Conservation (phyloP, 169 alveolate genomes). For the Babesia ovata region DNA sequence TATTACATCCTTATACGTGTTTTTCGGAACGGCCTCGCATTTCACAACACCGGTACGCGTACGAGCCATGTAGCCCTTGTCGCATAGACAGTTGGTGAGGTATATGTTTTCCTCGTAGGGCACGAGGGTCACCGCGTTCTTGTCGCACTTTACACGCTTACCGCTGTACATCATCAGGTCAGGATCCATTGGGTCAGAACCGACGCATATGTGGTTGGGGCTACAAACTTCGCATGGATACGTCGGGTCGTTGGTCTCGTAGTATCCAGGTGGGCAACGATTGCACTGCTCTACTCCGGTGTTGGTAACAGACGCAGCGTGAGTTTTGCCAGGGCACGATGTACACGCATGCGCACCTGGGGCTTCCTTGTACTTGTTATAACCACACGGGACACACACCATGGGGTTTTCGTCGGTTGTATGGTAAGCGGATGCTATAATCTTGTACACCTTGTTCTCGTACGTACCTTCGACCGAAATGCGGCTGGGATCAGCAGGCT, state of each 20-base stretch:
- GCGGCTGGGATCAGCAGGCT: slow-evolving; percentile 27
- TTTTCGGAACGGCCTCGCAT: slow-evolving; percentile 53
- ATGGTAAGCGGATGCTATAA: not conserved
- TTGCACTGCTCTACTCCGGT: slow-evolving; percentile 41
- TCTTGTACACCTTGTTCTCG: not conserved
- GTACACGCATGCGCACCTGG: slow-evolving; percentile 15
- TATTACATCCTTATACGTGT: slow-evolving; percentile 58
- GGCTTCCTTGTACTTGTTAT: slow-evolving; percentile 37
- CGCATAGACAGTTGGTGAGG: slow-evolving; percentile 73
- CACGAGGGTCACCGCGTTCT: slow-evolving; percentile 66
- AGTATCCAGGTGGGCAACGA: slow-evolving; percentile 71
- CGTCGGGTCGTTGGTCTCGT: slow-evolving; percentile 47
- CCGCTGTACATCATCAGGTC: slow-evolving; percentile 62
- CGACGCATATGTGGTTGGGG: slow-evolving; percentile 79
- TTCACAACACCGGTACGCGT: slow-evolving; percentile 29
- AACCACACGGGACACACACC: slow-evolving; percentile 53
- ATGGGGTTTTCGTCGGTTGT: not conserved
- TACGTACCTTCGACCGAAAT: slow-evolving; percentile 3
- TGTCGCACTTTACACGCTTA: slow-evolving; percentile 72
- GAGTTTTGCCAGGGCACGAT: slow-evolving; percentile 60
- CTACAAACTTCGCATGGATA: slow-evolving; percentile 70
- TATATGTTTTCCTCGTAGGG: slow-evolving; percentile 70
- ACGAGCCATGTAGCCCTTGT: slow-evolving; percentile 62
- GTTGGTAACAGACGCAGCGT: slow-evolving; percentile 28
- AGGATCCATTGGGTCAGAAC: slow-evolving; percentile 64